A percentile compares a stretch with the other conserved stretches of the same genome.
phyloP scores from a whole-genome alignment of 1,139 yeast species.

The Yamadazyma epiphylla region DNA sequence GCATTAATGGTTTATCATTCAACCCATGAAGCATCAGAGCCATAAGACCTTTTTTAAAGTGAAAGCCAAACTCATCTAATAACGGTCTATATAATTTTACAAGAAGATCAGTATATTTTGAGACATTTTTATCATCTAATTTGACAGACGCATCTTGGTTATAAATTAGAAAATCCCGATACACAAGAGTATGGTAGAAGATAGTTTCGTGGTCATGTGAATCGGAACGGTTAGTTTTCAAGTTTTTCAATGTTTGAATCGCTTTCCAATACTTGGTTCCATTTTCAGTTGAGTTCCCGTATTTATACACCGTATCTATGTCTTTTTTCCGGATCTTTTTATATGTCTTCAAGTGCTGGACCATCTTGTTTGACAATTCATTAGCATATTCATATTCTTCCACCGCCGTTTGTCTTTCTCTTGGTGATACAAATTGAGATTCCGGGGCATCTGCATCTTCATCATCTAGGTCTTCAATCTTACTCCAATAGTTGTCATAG shows the following conservation, averaged over 20 bases:
- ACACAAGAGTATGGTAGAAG: slow-evolving; percentile 17
- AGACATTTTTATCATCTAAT: slow-evolving; percentile 11
- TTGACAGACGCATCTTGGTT: slow-evolving; percentile 18
- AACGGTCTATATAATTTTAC: slow-evolving; percentile 31
- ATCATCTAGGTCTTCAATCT: slow-evolving; percentile 23
- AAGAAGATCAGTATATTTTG: slow-evolving; percentile 25
- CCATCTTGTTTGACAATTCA: slow-evolving; percentile 4
- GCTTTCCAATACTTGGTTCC: slow-evolving; percentile 41
- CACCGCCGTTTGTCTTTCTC: neutral
- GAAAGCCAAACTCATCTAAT: slow-evolving; percentile 25
- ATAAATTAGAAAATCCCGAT: slow-evolving; percentile 26
- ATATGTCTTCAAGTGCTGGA: slow-evolving; percentile 22
- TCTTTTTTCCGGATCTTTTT: slow-evolving; percentile 45
- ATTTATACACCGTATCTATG: slow-evolving; percentile 30
- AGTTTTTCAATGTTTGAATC: slow-evolving; percentile 18
- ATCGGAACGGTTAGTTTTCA: slow-evolving; percentile 2
- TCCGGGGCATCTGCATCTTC: slow-evolving; percentile 20
- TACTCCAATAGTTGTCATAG: slow-evolving; percentile 68
- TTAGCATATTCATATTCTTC: slow-evolving; percentile 7
- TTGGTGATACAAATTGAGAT: neutral
- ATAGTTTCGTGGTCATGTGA: slow-evolving; percentile 5
- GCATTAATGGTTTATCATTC: slow-evolving; percentile 2
- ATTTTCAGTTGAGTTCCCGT: slow-evolving; percentile 33
- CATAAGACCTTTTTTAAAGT: slow-evolving; percentile 15
- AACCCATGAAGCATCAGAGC: neutral